Conservation (phyloP, 2,329 filamentous ascomycete genomes). For the Botrytis cinerea region DNA sequence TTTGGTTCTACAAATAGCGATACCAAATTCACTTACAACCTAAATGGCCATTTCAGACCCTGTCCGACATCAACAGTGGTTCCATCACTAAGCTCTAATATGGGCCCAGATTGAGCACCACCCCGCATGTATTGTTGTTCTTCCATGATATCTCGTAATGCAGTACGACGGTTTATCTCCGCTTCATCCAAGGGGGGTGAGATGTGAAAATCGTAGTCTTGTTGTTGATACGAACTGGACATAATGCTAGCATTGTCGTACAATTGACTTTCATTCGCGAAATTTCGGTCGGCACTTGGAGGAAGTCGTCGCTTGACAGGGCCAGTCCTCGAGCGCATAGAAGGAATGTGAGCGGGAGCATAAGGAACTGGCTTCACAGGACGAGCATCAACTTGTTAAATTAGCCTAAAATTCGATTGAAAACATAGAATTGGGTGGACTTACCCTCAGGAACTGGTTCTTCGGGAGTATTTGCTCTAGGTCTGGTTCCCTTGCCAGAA, state of each 20-base stretch:
- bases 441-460: conserved; percentile 9
- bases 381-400: conserved; percentile 8
- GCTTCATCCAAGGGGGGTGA: conserved; percentile 19
- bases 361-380: background rate
- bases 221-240: conserved; percentile 31
- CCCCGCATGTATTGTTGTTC: conserved; percentile 25
- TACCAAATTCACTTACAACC: background rate
- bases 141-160: conserved; percentile 24
- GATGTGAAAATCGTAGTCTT: conserved; percentile 26
- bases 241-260: conserved; percentile 43
- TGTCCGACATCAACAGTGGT: background rate
- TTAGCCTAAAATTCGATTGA: background rate
- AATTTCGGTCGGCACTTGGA: conserved; percentile 36
- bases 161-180: conserved; percentile 18
- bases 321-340: conserved; percentile 14
- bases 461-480: background rate
- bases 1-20: background rate
- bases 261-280: conserved; percentile 43
- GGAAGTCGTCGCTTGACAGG: conserved; percentile 14
- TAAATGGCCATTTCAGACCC: background rate
- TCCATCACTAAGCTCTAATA: conserved; percentile 1
- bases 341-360: conserved; percentile 10
- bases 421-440: background rate
- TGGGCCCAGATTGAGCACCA: background rate
- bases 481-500: background rate